Percentiles rank a stretch among this genome's conserved stretches.
phyloP scores from a whole-genome alignment of 192 early-diverging fungal genomes.

The Linderina pennispora region DNA sequence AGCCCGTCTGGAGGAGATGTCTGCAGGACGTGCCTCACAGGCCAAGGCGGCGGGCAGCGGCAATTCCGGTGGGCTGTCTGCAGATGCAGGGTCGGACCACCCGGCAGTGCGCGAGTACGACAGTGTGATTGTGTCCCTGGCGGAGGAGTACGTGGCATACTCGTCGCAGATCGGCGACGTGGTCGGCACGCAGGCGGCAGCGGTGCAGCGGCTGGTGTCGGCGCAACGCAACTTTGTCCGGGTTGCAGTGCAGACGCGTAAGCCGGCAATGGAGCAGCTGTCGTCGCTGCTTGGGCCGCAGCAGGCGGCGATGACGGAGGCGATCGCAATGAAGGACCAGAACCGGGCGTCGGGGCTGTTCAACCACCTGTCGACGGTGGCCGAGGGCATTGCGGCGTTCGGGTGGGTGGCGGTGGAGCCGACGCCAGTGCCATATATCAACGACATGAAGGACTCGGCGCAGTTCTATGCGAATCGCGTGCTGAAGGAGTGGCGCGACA shows the following conservation, averaged over 20 bases:
- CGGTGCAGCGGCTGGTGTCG: constrained; percentile 53
- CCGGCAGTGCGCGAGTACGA: constrained; percentile 50
- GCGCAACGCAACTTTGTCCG: constrained; percentile 73
- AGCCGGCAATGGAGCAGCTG: constrained; percentile 64
- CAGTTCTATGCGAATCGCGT: constrained; percentile 92
- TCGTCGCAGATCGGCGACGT: constrained; percentile 52
- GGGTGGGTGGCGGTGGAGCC: constrained; percentile 90
- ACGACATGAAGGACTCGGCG: constrained; percentile 84
- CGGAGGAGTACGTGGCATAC: constrained; percentile 32
- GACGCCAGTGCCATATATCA: constrained; percentile 79
- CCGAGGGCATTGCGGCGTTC: constrained; percentile 85
- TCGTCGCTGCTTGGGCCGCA: constrained; percentile 61
- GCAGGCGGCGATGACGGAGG: constrained; percentile 58
- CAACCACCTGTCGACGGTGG: constrained; percentile 78
- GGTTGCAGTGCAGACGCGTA: constrained; percentile 66
- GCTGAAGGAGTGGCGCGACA: constrained; percentile 84
- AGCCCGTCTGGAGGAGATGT: constrained; percentile 79
- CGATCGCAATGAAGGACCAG: constrained; percentile 66
- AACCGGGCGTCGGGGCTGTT: constrained; percentile 70
- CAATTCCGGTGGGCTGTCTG: background rate
- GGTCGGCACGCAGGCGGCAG: constrained; percentile 57
- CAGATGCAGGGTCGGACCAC: constrained; percentile 24
- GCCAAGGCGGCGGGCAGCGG: constrained; percentile 2
- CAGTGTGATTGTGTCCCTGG: constrained; percentile 33
- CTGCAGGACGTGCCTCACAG: constrained; percentile 50